Percentiles rank a stretch among this genome's conserved stretches.
Evolutionary conservation across 768 basidiomycete genomes (phyloP).

Genomic region (Austroboletus eburneus): DNA sequence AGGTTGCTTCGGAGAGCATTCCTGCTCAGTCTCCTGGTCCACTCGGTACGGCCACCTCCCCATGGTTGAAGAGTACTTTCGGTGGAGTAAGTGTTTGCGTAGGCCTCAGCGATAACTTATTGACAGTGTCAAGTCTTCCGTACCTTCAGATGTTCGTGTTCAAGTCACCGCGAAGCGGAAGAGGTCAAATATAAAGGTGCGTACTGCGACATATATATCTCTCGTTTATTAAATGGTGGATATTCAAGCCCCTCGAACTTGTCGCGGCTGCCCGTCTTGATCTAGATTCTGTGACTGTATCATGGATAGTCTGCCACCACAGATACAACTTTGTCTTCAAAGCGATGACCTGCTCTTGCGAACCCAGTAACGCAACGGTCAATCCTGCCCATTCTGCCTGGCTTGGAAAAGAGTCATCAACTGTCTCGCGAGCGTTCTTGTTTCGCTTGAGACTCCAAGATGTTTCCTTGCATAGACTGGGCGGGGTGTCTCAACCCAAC

Average conservation of each 20-base stretch:
- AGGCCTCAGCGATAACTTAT: neutral
- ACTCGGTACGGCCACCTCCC: slow-evolving; percentile 12
- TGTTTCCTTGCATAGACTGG: slow-evolving; percentile 43
- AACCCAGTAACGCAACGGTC: slow-evolving; percentile 44
- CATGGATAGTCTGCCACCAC: slow-evolving; percentile 31
- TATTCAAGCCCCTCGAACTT: slow-evolving; percentile 18
- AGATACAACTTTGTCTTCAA: slow-evolving; percentile 44
- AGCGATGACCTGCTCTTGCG: slow-evolving; percentile 37
- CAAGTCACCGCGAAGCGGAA: slow-evolving; percentile 12
- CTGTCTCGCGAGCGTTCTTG: slow-evolving; percentile 42
- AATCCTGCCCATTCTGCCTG: slow-evolving; percentile 47
- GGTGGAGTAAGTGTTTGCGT: slow-evolving; percentile 15
- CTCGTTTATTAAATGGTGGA: neutral
- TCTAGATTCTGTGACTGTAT: slow-evolving; percentile 46
- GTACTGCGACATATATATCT: neutral
- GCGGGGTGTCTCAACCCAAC: slow-evolving; percentile 27
- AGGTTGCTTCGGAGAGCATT: slow-evolving; percentile 2
- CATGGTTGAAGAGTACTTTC: slow-evolving; percentile 29
- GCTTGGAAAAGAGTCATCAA: slow-evolving; percentile 46
- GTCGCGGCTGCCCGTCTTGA: slow-evolving; percentile 42
- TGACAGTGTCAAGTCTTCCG: slow-evolving; percentile 17
- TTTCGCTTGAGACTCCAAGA: slow-evolving; percentile 41
- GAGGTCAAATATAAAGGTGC: slow-evolving; percentile 20
- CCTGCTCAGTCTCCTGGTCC: slow-evolving; percentile 1
- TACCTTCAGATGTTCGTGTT: slow-evolving; percentile 12